Base-by-base conservation (phyloP, 2,329 filamentous ascomycete genomes). In the Nemania sp. region DNA sequence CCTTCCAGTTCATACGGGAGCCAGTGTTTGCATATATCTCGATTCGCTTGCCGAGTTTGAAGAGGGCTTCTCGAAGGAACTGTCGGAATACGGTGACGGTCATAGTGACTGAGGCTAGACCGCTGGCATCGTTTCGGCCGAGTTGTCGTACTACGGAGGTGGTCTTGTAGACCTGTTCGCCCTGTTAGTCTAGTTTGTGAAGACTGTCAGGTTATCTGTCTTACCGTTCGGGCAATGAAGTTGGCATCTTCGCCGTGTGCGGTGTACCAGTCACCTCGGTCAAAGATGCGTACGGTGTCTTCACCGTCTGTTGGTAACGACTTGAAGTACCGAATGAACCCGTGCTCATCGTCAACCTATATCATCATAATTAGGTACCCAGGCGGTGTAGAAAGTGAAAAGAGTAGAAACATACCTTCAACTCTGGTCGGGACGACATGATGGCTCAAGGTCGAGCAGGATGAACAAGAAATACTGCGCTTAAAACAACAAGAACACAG, bases 321-420 rank as follows among this genome's bases (percentile, higher is more conserved):
- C 75, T 95, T 95, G 85, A 97, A 99, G 83, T 94, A 97, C 74
- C 91, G 93, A 82, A 98, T 98, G 85, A 99, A 99, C 73, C 95
- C 94, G 77, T 91, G 90, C 84, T 99, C 96, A 78, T 99, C 96
- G 77, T 99, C 97, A 78, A 98, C 93, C 92, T 94, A 52, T 70
- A n/a, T 8, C 0, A 60, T 13, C 26, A 32, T n/a, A 60, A 7
- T 58, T 18, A 62, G 61, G 54, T 1, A 54, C 4, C 20, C 52
- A 29, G 43, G 4, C 3, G 5, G 22, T 24, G n/a, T n/a, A 27
- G 27, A 56, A 15, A n/a, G 47, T 1, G 13, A 43, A 24, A 29
- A 35, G n/a, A 35, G 26, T 54, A 60, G 55, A 10, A 43, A 29
- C 1, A 38, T 66, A 79, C 78, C 77, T 87, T 87, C 70, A 88